These are phyloP conservation scores for Gossypium anomalum DNA, from an alignment of 345 rosid genomes.

Conservation along the genomic window DNA sequence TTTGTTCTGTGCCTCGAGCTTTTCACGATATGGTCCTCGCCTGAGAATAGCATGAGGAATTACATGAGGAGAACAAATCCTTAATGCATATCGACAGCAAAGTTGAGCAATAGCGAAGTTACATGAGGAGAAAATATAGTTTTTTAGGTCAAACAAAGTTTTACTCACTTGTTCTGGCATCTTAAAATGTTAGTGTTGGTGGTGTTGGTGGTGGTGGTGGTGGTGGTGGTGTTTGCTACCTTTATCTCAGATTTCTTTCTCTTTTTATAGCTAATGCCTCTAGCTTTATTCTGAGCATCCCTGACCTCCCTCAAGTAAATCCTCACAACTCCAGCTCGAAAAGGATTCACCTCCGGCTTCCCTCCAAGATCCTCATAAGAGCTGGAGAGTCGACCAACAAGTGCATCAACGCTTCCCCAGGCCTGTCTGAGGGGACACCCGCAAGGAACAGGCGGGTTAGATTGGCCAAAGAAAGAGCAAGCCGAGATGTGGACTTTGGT, in stretches of 20 bases:
- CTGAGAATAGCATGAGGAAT: conserved; percentile 57
- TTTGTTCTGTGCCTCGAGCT: conserved; percentile 75
- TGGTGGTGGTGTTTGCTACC: neutral
- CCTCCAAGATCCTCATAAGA: no score
- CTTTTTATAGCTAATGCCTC: neutral
- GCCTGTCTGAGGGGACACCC: neutral
- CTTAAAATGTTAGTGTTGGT: neutral
- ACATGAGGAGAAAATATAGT: neutral
- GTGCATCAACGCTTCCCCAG: no score
- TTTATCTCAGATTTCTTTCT: neutral
- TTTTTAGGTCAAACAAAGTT: neutral
- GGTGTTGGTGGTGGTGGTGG: neutral
- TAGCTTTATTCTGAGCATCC: no score
- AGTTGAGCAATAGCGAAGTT: neutral
- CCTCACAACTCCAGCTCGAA: no score
- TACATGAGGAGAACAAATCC: no score
- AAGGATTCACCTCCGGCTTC: no score
- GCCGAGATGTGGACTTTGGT: no score
- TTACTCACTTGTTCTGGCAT: neutral
- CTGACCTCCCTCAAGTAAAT: no score
- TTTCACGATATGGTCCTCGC: conserved; percentile 71
- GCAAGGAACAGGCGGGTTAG: no score
- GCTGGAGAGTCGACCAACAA: no score
- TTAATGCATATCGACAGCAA: no score
- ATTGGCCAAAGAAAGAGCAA: no score